Conservation (phyloP, 352 stramenopile species). For the Phytophthora hibernalis region DNA sequence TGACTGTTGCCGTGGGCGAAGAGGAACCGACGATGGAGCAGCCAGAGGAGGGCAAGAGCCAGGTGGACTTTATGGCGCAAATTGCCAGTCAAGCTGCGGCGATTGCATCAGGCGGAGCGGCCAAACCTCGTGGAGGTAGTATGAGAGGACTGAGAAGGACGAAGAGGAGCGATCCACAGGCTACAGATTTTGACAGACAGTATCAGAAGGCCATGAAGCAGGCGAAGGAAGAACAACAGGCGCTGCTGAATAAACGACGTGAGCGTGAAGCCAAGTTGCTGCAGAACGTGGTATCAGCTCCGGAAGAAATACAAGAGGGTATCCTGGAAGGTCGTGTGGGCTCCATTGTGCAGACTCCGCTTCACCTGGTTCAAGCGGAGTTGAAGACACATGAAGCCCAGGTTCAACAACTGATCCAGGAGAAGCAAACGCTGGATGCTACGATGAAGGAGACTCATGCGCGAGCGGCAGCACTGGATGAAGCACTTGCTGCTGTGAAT, state of each 20-base stretch:
- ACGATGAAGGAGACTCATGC: conserved; percentile 37
- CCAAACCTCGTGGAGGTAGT: conserved; percentile 14
- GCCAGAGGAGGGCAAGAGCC: conserved; percentile 7
- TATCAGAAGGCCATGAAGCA: conserved; percentile 66
- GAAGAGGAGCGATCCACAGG: conserved; percentile 30
- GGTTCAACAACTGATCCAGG: conserved; percentile 52
- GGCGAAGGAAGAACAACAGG: conserved; percentile 57
- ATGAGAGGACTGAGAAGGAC: conserved; percentile 23
- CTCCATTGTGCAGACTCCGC: conserved; percentile 6
- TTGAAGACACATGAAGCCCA: conserved; percentile 45
- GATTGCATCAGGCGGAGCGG: conserved; percentile 33
- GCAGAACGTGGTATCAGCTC: conserved; percentile 53
- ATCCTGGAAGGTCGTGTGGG: conserved; percentile 13
- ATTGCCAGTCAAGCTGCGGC: conserved; percentile 57
- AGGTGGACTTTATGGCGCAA: conserved; percentile 50
- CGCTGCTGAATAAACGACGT: conserved; percentile 45
- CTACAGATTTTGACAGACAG: conserved; percentile 63
- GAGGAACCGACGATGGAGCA: conserved; percentile 18
- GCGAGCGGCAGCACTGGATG: conserved; percentile 35
- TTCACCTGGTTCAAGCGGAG: conserved; percentile 30
- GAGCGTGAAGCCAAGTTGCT: conserved; percentile 60
- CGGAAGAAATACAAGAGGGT: conserved; percentile 29
- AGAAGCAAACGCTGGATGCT: conserved; percentile 49
- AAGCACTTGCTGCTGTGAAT: conserved; percentile 46
- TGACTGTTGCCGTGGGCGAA: conserved; percentile 37